Evolutionary conservation across 208 protist genomes (phyloP).

Genomic region (Leishmania arabica): DNA sequence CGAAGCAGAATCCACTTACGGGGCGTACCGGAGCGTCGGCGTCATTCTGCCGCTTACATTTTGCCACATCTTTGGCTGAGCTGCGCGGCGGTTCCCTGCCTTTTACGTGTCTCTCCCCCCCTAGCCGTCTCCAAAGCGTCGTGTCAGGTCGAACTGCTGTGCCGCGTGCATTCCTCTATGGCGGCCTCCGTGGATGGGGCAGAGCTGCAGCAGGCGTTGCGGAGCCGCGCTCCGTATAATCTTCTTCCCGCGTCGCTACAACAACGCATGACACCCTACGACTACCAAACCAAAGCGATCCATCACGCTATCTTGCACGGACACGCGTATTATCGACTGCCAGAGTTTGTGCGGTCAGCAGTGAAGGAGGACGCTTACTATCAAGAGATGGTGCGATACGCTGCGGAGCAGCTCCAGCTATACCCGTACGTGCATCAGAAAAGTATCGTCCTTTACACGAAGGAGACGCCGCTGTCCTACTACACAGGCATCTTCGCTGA

Average conservation of each 20-base stretch:
- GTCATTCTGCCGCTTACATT: neutral
- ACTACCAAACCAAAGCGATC: constrained; percentile 49
- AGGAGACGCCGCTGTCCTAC: constrained; percentile 72
- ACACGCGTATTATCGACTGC: constrained; percentile 68
- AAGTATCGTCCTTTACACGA: constrained; percentile 63
- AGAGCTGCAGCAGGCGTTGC: constrained; percentile 67
- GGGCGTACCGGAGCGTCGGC: neutral
- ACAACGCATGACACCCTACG: constrained; percentile 55
- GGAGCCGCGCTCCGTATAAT: constrained; percentile 52
- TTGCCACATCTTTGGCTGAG: neutral
- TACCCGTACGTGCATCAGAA: constrained; percentile 79
- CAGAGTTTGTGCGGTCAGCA: constrained; percentile 47
- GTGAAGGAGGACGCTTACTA: constrained; percentile 77
- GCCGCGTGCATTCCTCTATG: constrained; percentile 4
- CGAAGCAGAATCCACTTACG: neutral
- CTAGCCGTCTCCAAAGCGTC: neutral
- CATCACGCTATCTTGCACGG: constrained; percentile 54
- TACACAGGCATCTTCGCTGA: constrained; percentile 75
- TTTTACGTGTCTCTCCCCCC: neutral
- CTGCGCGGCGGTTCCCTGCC: neutral
- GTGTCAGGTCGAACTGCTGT: neutral
- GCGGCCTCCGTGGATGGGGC: constrained; percentile 27
- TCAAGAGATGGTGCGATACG: constrained; percentile 58
- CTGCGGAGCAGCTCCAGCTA: constrained; percentile 60
- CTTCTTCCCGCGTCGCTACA: constrained; percentile 57